A percentile compares a stretch with the other conserved stretches of the same genome.
Conservation (phyloP, 768 basidiomycete genomes). For the Rhizopogon roseolus region DNA sequence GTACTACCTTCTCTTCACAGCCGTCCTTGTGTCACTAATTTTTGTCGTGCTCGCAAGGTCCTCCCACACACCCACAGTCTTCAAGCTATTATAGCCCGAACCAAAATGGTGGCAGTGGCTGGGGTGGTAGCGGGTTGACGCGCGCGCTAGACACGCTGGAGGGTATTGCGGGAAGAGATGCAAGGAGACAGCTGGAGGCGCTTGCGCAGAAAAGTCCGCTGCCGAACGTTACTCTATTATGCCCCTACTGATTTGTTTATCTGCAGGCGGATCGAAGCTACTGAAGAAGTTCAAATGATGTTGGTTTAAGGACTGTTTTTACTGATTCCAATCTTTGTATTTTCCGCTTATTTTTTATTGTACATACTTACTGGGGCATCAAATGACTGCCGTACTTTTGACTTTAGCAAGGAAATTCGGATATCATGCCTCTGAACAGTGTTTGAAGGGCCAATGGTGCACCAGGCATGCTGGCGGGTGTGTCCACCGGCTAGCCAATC, state of each 20-base stretch:
- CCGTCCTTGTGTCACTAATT: not conserved
- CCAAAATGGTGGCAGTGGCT: conserved; percentile 1
- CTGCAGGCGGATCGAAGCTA: conserved; percentile 7
- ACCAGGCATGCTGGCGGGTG: too few relatives aligned
- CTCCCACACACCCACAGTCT: conserved; percentile 6
- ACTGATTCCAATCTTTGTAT: not conserved
- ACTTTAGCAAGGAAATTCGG: too few relatives aligned
- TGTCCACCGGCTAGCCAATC: too few relatives aligned
- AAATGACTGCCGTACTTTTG: not conserved
- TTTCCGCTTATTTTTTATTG: not conserved
- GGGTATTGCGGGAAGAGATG: conserved; percentile 49
- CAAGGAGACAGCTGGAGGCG: conserved; percentile 43
- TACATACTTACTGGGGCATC: not conserved
- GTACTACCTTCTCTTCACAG: conserved; percentile 16
- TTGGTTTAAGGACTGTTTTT: not conserved
- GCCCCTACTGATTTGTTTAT: not conserved
- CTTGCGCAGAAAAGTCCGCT: conserved; percentile 44
- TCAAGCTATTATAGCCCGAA: conserved; percentile 8
- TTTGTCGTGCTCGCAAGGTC: conserved; percentile 1
- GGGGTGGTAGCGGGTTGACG: conserved; percentile 10
- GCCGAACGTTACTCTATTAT: conserved; percentile 4
- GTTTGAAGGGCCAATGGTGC: too few relatives aligned
- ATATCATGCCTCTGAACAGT: too few relatives aligned
- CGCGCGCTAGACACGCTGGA: conserved; percentile 50
- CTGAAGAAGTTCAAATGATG: conserved; percentile 10